Conservation (phyloP, 2,329 filamentous ascomycete genomes). For the Tympanopsis confertula region DNA sequence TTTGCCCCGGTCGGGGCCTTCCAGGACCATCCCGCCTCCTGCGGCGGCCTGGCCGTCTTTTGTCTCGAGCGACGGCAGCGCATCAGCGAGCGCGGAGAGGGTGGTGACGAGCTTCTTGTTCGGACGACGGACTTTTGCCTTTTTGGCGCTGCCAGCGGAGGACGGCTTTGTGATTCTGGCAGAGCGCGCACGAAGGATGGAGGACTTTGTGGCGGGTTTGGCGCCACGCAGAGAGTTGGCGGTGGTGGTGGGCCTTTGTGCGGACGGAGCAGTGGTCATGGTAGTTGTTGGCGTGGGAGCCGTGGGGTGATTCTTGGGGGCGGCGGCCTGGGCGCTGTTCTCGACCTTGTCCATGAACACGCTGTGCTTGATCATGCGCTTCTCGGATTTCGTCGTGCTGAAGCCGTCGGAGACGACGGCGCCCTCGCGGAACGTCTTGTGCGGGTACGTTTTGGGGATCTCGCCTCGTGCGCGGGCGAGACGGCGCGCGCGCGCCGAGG, state of each 20-base stretch:
- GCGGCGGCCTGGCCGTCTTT: conserved; percentile 32
- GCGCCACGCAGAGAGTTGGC: no score
- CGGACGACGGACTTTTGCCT: conserved; percentile 38
- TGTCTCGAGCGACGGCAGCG: conserved; percentile 55
- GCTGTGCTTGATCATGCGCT: conserved; percentile 70
- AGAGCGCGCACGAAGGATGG: no score
- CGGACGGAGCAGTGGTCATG: no score
- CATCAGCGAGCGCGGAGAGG: conserved; percentile 67
- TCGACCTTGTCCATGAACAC: conserved; percentile 67
- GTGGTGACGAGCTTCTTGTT: conserved; percentile 69
- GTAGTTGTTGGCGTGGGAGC: conserved; percentile 50
- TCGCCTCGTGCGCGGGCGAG: conserved; percentile 34
- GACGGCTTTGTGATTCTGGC: no score
- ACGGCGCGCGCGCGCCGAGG: conserved; percentile 36
- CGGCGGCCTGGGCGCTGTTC: conserved; percentile 31
- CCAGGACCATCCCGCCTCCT: conserved; percentile 18
- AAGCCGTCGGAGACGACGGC: conserved; percentile 45
- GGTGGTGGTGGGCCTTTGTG: no score
- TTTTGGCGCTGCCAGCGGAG: no score
- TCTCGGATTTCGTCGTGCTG: conserved; percentile 68
- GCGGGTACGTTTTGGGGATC: conserved; percentile 35
- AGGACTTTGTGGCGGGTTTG: no score
- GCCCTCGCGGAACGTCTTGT: conserved; percentile 37
- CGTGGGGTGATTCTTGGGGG: conserved; percentile 24
- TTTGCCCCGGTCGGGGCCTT: conserved; percentile 40